Conservation (phyloP, 2,329 filamentous ascomycete genomes). For the Dactylonectria macrodidyma region DNA sequence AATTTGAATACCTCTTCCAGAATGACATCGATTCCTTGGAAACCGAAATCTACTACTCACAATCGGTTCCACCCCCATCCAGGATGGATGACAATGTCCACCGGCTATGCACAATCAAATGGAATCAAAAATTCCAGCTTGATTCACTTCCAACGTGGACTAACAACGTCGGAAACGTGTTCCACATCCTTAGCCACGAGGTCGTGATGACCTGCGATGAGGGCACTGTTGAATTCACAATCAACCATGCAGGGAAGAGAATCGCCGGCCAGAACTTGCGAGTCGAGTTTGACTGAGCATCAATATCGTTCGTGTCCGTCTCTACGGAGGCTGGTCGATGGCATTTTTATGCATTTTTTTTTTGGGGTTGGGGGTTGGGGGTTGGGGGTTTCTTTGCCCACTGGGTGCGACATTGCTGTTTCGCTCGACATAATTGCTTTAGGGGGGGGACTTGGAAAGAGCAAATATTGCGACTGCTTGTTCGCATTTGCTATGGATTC, state of each 20-base stretch:
- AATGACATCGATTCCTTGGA: background rate
- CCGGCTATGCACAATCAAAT: slow-evolving; percentile 39
- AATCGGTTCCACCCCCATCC: background rate
- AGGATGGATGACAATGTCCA: fast-evolving
- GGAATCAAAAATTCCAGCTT: slow-evolving; percentile 25
- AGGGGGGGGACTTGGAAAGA: background rate
- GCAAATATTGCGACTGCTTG: background rate
- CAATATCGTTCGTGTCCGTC: no score
- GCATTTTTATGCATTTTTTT: background rate
- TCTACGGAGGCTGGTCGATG: background rate
- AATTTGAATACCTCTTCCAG: background rate
- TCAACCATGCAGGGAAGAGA: slow-evolving; percentile 29
- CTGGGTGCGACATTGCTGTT: background rate
- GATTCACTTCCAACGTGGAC: slow-evolving; percentile 28
- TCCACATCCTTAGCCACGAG: background rate
- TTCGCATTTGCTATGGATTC: background rate
- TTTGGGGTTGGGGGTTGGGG: no score
- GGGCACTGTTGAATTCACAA: slow-evolving; percentile 40
- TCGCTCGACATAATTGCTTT: background rate
- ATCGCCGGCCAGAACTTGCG: slow-evolving; percentile 38
- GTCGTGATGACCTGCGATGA: slow-evolving; percentile 44
- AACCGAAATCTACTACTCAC: slow-evolving; percentile 16
- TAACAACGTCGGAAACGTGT: slow-evolving; percentile 30
- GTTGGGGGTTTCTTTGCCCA: background rate
- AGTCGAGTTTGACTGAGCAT: slow-evolving; percentile 37